Evolutionary conservation across 2,329 filamentous ascomycete species (phyloP), one percentile per base, ranked within the genome.

Genomic region (Venturiaceae sp.): DNA sequence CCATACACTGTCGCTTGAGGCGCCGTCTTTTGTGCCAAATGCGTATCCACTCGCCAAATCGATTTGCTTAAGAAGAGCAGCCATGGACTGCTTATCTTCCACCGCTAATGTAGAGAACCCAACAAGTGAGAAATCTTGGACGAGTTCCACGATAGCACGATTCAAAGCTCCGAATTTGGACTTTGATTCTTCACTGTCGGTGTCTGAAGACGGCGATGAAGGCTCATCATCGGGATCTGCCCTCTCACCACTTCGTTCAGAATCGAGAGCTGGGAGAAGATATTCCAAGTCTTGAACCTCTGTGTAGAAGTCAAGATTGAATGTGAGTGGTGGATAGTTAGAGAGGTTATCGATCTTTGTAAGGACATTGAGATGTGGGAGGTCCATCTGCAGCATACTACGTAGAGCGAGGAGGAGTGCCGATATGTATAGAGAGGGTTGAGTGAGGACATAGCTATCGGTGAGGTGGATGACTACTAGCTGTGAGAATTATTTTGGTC

Each of bases 331-430:
- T 52, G 90, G 86, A 68, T 96, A 96, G 56, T 87, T 84, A 36
- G 85, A 78, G 57, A 99, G 80, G 69, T 96, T 96, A 74, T 99
- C 94, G 74, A 99, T 95, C 75, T 99, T 99, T 60, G 92, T 96
- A 28, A 99, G 82, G 62, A 99, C 89, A 68, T 99, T 99, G 64
- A 99, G 80, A 69, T 96, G 90, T 0, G 94, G 91, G 62, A 97
- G 87, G 68, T 97, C 94, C 82, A 99, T 92, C 74, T 97, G 94
- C 57, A 99, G 84, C 92, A 99, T 99, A 66, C 90, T 92, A 64
- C 94, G 87, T 63, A 99, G 83, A 58, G 91, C 92, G 26, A 99
- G 85, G 59, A 99, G 85, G 59, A 99, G 81, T 14, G 95, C 94
- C 64, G 92, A 95, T 60, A 99, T 87, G 73, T 96, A 99, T 61